Evolutionary conservation across 176 grass and related monocot genomes (phyloP).

Genomic region (Juncus effusus): DNA sequence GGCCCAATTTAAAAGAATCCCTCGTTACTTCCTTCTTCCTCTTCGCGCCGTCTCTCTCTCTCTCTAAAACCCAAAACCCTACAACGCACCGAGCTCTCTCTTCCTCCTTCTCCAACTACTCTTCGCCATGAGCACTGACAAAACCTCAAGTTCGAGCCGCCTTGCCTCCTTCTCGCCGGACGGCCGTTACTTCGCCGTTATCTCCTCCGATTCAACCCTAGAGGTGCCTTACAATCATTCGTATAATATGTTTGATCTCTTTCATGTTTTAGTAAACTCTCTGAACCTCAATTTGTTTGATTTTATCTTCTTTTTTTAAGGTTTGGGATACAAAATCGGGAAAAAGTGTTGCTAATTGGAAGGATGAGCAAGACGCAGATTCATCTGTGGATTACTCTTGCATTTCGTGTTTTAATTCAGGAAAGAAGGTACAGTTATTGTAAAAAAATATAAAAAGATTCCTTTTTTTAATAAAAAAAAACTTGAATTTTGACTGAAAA

Average conservation of each 20-base stretch:
- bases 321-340: conserved; percentile 24
- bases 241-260: not conserved
- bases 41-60: no score
- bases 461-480: conserved; percentile 2
- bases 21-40: no score
- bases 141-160: no score
- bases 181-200: conserved; percentile 15
- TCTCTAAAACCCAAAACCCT: no score
- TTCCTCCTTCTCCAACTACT: no score
- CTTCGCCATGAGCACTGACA: no score
- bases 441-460: no score
- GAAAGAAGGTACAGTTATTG: conserved; percentile 37
- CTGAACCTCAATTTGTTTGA: not conserved
- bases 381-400: conserved; percentile 33
- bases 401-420: conserved; percentile 35
- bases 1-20: no score
- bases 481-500: conserved; percentile 24
- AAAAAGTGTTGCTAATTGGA: conserved; percentile 16
- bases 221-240: not conserved
- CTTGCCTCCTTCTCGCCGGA: conserved; percentile 21
- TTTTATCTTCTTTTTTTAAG: conserved; percentile 2
- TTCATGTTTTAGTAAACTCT: not conserved
- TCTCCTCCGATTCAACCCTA: conserved; percentile 15
- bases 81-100: no score
- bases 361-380: not conserved